These are phyloP conservation scores for Voacanga thouarsii DNA, from an alignment of 257 asterid species.

Conservation along the genomic window DNA sequence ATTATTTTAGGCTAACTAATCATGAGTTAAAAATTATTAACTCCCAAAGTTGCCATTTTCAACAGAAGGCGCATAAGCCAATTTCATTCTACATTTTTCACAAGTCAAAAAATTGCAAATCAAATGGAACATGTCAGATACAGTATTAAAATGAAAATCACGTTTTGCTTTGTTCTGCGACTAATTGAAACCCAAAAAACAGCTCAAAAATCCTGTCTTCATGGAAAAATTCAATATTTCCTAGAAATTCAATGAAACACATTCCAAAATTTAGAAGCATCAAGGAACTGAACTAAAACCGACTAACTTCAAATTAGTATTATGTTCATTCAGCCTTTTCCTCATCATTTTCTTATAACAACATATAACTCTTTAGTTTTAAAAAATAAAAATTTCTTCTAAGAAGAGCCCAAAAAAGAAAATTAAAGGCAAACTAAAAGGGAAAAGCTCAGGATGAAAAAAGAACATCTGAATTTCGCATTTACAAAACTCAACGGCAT, in stretches of 20 bases:
- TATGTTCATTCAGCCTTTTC: not conserved
- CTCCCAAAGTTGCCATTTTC: no score
- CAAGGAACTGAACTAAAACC: no score
- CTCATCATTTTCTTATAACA: not conserved
- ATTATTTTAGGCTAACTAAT: no score
- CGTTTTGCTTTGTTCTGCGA: not conserved
- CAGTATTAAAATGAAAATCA: not conserved
- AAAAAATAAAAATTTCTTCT: not conserved
- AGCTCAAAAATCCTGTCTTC: not conserved
- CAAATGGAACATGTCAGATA: not conserved
- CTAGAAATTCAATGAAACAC: not conserved
- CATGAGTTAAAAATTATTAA: no score
- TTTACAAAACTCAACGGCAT: not conserved
- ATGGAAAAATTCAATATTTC: not conserved
- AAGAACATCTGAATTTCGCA: not conserved
- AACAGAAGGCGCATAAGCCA: no score
- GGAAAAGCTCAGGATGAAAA: not conserved
- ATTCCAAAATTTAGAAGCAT: not conserved
- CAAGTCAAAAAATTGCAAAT: not conserved
- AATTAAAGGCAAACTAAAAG: not conserved
- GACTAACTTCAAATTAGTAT: no score
- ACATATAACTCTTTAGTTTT: no score
- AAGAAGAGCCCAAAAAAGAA: not conserved
- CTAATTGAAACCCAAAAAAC: not conserved
- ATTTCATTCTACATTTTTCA: not conserved